Conservation (phyloP, 164 flowering plant genomes). For the Stephania japonica region DNA sequence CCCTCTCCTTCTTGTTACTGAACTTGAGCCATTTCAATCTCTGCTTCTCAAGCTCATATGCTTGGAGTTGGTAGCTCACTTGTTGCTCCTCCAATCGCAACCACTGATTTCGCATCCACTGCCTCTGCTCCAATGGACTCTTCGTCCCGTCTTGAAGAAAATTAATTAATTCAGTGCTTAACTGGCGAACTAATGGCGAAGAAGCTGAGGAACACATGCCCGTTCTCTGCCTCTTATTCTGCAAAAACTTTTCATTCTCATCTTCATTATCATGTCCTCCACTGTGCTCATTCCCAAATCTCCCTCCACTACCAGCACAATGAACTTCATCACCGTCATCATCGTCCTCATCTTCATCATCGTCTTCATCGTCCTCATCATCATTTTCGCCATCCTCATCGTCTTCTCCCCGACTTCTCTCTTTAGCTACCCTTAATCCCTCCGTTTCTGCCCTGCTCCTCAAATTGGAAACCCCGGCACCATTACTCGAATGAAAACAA, state of each 20-base stretch:
- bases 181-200: slow-evolving; percentile 28
- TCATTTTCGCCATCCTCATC: slow-evolving; percentile 17
- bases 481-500: slow-evolving; percentile 38
- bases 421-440: slow-evolving; percentile 11
- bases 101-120: slow-evolving; percentile 50
- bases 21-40: slow-evolving; percentile 78
- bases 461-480: slow-evolving; percentile 14
- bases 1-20: slow-evolving; percentile 84
- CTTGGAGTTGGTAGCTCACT: slow-evolving; percentile 44
- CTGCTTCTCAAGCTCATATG: slow-evolving; percentile 78
- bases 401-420: no score
- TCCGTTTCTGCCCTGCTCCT: slow-evolving; percentile 20
- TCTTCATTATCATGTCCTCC: slow-evolving; percentile 15
- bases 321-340: slow-evolving; percentile 31
- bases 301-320: slow-evolving; percentile 7
- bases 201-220: slow-evolving; percentile 6
- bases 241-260: slow-evolving; percentile 19
- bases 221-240: slow-evolving; percentile 29
- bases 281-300: not conserved
- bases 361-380: slow-evolving; percentile 35
- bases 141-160: slow-evolving; percentile 50
- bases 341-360: slow-evolving; percentile 31
- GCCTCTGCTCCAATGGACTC: slow-evolving; percentile 61
- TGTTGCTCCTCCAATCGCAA: slow-evolving; percentile 66
- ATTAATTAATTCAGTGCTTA: slow-evolving; percentile 37